Conservation (phyloP, 192 early-diverging fungal genomes). For the Piromyces sp. region DNA sequence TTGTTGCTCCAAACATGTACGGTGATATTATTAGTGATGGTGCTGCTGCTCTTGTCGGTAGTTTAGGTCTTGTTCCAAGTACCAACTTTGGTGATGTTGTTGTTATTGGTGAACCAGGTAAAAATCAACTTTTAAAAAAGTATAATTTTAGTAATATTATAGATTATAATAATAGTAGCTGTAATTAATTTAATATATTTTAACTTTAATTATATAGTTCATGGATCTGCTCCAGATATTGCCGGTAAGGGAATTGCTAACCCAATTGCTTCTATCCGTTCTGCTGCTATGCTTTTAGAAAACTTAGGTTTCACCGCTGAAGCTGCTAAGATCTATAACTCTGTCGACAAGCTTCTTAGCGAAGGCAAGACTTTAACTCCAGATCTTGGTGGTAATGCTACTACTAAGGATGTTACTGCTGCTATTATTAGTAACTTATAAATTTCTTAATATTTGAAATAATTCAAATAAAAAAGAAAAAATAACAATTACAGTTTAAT, state of each 20-base stretch:
- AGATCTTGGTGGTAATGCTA: conserved; percentile 4
- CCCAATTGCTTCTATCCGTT: conserved; percentile 87
- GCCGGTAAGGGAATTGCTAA: conserved; percentile 93
- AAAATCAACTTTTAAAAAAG: neutral
- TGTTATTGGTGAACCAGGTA: conserved; percentile 83
- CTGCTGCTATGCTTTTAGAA: conserved; percentile 79
- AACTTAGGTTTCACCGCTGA: conserved; percentile 36
- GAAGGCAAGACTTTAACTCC: neutral
- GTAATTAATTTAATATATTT: too few species aligned
- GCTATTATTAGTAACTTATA: conserved; percentile 1
- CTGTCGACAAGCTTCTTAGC: conserved; percentile 1
- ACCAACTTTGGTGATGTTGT: conserved; percentile 92
- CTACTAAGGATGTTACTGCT: conserved; percentile 4
- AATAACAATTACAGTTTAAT: too few species aligned
- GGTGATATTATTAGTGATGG: conserved; percentile 95
- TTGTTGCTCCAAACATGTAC: conserved; percentile 92
- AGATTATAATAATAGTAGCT: too few species aligned
- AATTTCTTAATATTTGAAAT: neutral
- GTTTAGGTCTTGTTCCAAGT: conserved; percentile 83
- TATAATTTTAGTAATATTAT: too few species aligned
- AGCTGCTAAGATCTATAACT: neutral
- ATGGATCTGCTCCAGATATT: conserved; percentile 95
- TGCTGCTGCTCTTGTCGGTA: conserved; percentile 88
- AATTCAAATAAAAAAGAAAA: too few species aligned
- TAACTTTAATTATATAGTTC: conserved; percentile 34